Evolutionary conservation across 108 stramenopile species (phyloP).

Genomic region (Cyclostephanos tholiformis): DNA sequence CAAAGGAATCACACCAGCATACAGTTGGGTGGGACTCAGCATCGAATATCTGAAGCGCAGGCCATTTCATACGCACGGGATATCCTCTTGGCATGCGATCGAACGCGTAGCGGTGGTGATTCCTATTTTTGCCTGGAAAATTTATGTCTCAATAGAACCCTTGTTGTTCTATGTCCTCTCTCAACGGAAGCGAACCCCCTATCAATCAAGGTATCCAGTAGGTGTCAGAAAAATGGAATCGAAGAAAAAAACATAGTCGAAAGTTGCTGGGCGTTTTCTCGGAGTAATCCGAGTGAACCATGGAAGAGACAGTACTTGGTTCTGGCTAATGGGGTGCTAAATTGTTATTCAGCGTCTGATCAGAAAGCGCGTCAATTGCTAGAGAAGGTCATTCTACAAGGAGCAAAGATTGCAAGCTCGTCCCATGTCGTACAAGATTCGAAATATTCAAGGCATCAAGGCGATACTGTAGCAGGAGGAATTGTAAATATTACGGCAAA

Average conservation of each 20-base stretch:
- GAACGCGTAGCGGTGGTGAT: conserved; percentile 82
- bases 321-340: conserved; percentile 64
- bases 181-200: conserved; percentile 73
- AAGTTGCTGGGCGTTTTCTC: conserved; percentile 68
- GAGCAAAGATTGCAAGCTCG: conserved; percentile 48
- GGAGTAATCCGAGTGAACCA: conserved; percentile 51
- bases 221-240: conserved; percentile 27
- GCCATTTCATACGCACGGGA: conserved; percentile 79
- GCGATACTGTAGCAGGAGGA: conserved; percentile 1
- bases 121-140: conserved; percentile 82
- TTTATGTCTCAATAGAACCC: conserved; percentile 66
- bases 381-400: conserved; percentile 56
- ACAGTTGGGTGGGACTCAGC: conserved; percentile 19
- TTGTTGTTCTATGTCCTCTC: conserved; percentile 75
- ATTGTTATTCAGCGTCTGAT: conserved; percentile 64
- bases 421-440: conserved; percentile 12
- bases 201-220: conserved; percentile 46
- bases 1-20: conserved; percentile 5
- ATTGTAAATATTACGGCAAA: conserved; percentile 56
- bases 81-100: conserved; percentile 76
- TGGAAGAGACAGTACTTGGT: conserved; percentile 71
- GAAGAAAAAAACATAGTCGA: conserved; percentile 31
- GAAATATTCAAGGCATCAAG: background rate
- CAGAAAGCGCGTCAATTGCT: conserved; percentile 63
- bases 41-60: conserved; percentile 69